Conservation (phyloP, 495 filamentous ascomycete genomes). For the Penicillium argentinense region DNA sequence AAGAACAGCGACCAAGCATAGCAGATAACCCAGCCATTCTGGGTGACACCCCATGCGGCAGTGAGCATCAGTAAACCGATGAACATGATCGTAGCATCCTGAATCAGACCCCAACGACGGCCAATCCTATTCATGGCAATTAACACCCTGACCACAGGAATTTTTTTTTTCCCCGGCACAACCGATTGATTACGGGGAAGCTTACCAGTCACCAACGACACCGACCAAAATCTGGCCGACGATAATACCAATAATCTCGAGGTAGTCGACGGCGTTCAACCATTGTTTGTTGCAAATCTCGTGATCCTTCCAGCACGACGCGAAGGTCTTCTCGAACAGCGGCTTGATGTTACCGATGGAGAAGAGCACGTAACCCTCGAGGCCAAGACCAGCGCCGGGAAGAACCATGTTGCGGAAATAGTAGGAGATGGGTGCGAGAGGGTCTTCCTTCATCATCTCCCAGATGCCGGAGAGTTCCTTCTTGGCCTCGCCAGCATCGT, state of each 20-base stretch:
- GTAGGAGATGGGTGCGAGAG: constrained; percentile 73
- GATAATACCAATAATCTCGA: constrained; percentile 88
- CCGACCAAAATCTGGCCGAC: constrained; percentile 79
- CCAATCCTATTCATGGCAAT: constrained; percentile 57
- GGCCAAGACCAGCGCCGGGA: constrained; percentile 80
- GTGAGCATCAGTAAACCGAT: constrained; percentile 83
- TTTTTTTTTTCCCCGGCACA: no score
- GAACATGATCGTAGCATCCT: constrained; percentile 92
- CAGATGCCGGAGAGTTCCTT: constrained; percentile 67
- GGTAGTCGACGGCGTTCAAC: constrained; percentile 75
- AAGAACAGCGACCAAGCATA: constrained; percentile 89
- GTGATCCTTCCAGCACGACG: constrained; percentile 66
- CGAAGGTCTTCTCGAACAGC: constrained; percentile 68
- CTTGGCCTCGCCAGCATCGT: constrained; percentile 63
- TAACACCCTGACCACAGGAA: no score
- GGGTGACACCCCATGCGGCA: constrained; percentile 76
- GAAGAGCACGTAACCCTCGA: constrained; percentile 93
- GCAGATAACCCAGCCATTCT: constrained; percentile 91
- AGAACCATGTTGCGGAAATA: constrained; percentile 87
- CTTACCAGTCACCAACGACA: constrained; percentile 56
- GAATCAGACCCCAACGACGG: constrained; percentile 87
- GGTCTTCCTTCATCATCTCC: constrained; percentile 76
- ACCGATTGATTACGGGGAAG: no score
- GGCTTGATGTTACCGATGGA: constrained; percentile 87
- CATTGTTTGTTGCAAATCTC: constrained; percentile 69